Base-by-base conservation (phyloP, 345 rosid genomes). In the Limnanthes douglasii region DNA sequence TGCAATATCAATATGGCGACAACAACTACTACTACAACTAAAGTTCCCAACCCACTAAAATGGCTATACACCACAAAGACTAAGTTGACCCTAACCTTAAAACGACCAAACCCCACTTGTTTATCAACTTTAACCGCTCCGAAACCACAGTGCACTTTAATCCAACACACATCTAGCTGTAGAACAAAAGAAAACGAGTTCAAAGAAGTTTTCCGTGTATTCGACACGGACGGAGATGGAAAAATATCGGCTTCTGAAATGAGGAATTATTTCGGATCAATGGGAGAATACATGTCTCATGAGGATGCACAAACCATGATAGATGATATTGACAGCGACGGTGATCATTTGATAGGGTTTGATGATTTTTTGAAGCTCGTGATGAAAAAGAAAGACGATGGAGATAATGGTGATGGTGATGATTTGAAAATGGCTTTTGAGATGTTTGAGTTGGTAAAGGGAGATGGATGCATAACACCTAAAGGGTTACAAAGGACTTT, bases 361-460 rank as follows among this genome's bases (percentile, higher is more conserved):
- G 52, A 59, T 1, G 97, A 88, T 15, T 88, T 88, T 17, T 13
- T 62, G 46, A 62, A 56, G 48, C 31, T 88, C 40, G 72, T 83
- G 95, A 48, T 49, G 18, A 54, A 48, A 39, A 62, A 48, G 7
- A 59, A 50, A 15, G 51, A 37, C 28, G 46, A 46, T 20, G 43
- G 41, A 8, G 48, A 53, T 21, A 48, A 21, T 3, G 45, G 42
- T 1, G 61, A 58, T 0, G 66, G 68, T 6, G 64, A 69, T n/a
- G 96, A 83, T 21, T 53, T 83, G 35, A 72, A 54, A 34, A 53
- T 35, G 46, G 97, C 93, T 5, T 88, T 88, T 47, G 90, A 74
- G 65, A 76, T 88, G 90, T 88, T 73, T 37, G 92, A 88, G 45
- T 43, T 57, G 46, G 84, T 79, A 60, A 83, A 74, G 46, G 88